Base-by-base conservation (phyloP, 2,329 filamentous ascomycete genomes). In the Tolypocladium inflatum region DNA sequence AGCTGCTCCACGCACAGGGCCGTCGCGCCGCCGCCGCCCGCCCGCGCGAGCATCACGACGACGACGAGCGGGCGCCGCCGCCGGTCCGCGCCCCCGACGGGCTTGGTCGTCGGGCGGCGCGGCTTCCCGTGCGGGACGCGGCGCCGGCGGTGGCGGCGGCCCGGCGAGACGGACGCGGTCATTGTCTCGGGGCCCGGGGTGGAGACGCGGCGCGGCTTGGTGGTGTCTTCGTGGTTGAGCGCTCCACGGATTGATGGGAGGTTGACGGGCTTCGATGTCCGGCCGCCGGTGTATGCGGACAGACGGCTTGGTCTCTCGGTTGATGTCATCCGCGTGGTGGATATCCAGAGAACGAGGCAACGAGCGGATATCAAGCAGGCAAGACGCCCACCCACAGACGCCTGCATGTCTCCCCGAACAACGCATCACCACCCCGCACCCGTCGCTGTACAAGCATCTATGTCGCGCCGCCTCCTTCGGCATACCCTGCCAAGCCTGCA, bases 1-100 rank as follows among this genome's bases (percentile, higher is more conserved):
- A 95, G 53, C 85, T 87, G 53, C 85, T 89, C 2, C 87, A 91
- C 39, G 87, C 89, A 52, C 23, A 65, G 54, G 11, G 54, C 52
- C 43, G 50, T 55, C 55, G 55, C 55, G 21, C 54, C 55, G 21
- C 54, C 53, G 13, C 23, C 21, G 11, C 8, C 35, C 23, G 26
- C 19, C 9, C 54, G 10, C 33, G 35, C 23, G 26, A 33, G 15
- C 37, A 42, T 38, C 37, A 21, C 17, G 30, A 26, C 17, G 30
- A 26, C 39, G 26, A 45, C 26, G 13, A 48, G 33, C 15, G 43
- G 37, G 19, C 48, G 45, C 23, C 55, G 55, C 42, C 41, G 30
- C 30, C 54, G 39, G 17, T 33, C 45, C 17, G 26, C 26, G 26
- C 26, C 17, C 45, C 11, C 30, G 17, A 7, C 8, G 26, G 11